phyloP scores from a whole-genome alignment of 1,284 basidiomycete species.

The Hemileia vastatrix region DNA sequence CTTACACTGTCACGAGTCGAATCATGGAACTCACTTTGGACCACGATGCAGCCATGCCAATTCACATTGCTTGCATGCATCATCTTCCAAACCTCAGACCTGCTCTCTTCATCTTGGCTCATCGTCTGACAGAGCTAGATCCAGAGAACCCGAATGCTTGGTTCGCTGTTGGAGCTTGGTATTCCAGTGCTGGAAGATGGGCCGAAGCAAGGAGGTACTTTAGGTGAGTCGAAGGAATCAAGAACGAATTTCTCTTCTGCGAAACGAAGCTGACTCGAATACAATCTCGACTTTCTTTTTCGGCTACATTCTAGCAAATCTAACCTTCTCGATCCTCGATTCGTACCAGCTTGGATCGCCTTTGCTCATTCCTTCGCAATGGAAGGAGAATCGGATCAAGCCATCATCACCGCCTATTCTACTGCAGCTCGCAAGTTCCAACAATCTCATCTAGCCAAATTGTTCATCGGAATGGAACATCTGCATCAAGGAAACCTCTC shows the following conservation, averaged over 20 bases:
- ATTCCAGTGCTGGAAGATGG: slow-evolving; percentile 74
- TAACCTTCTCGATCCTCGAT: slow-evolving; percentile 85
- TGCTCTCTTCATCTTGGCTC: slow-evolving; percentile 84
- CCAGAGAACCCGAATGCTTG: slow-evolving; percentile 85
- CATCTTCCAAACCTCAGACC: slow-evolving; percentile 81
- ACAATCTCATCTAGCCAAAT: slow-evolving; percentile 84
- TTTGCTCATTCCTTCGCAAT: slow-evolving; percentile 94
- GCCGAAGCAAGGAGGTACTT: slow-evolving; percentile 81
- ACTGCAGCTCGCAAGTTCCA: slow-evolving; percentile 88
- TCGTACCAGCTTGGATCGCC: slow-evolving; percentile 91
- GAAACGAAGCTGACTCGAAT: slow-evolving; percentile 32
- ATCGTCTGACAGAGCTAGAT: slow-evolving; percentile 84
- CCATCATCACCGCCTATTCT: slow-evolving; percentile 93
- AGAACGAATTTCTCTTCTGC: slow-evolving; percentile 23
- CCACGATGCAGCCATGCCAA: slow-evolving; percentile 72
- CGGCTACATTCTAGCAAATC: slow-evolving; percentile 66
- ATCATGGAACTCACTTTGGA: slow-evolving; percentile 68
- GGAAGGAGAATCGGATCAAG: slow-evolving; percentile 98
- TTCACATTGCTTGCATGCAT: slow-evolving; percentile 95
- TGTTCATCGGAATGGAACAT: slow-evolving; percentile 97
- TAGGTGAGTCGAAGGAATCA: slow-evolving; percentile 52
- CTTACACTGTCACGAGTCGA: slow-evolving; percentile 74
- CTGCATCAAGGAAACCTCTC: slow-evolving; percentile 72
- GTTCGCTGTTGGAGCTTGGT: slow-evolving; percentile 98
- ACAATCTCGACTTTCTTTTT: neutral